Evolutionary conservation across 805 yeast genomes (phyloP), one percentile per base, ranked within the genome.

Genomic region (Wickerhamomyces strasburgensis): DNA sequence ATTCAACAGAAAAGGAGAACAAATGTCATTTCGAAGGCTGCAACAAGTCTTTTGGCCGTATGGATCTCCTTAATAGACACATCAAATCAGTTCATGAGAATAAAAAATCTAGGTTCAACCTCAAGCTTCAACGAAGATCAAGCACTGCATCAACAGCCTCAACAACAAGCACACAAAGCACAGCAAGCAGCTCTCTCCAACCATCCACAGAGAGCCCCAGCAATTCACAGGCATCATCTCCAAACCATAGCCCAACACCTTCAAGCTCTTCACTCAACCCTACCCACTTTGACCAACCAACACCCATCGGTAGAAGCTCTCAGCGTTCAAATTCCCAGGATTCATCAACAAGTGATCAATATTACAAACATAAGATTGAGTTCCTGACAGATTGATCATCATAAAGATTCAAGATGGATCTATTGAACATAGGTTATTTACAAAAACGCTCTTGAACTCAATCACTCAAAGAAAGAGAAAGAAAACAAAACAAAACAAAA

Each of bases 1-100:
- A 54, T 31, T 44, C 34, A 42, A 50, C 48, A 36, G 43, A 44
- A 47, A 58, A 52, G 56, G 62, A 62, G 14, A 85, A 85, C 52
- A 58, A 57, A 17, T 90, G 98, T 55, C 51, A 61, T 24, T 88
- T 96, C 90, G 57, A 68, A 8, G 82, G 74, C 4, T 90, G 98
- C 59, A 72, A 70, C 15, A 73, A 95, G 29, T 54, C 58, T 27
- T 90, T 93, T 52, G 62, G 73, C 5, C 60, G 53, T 40, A 41
- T 46, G 31, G 70, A 65, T 34, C 52, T 64, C 13, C 41, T 60
- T 29, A 58, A 58, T 31, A 49, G 70, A 15, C 70, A 65, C 38
- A 42, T 46, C 14, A 46, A 46, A 32, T 48, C 58, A 15, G 67
- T 63, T 19, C 70, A 65, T 40, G 65, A 65, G 37, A 68, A 67